Conservation (phyloP, 352 stramenopile genomes). For the Pythium insidiosum region DNA sequence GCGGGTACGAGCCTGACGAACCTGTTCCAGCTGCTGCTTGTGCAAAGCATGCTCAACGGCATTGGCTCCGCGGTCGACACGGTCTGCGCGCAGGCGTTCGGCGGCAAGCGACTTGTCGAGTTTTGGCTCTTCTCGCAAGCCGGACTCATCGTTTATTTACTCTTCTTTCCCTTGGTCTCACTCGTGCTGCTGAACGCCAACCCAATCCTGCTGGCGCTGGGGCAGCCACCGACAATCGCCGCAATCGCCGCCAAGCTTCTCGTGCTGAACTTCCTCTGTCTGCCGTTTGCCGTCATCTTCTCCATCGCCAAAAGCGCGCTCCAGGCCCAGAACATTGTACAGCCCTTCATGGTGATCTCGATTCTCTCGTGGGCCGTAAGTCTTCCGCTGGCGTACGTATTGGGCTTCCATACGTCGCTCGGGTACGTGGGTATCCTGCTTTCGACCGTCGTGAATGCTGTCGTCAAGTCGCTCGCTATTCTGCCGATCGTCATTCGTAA, state of each 20-base stretch:
- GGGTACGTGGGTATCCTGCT: constrained; percentile 30
- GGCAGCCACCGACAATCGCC: constrained; percentile 23
- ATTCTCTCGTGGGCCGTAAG: constrained; percentile 12
- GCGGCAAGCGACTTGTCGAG: constrained; percentile 22
- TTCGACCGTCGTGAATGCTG: constrained; percentile 15
- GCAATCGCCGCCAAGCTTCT: constrained; percentile 18
- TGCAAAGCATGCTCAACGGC: constrained; percentile 15
- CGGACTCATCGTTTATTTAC: constrained; percentile 17
- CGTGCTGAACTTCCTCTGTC: constrained; percentile 6
- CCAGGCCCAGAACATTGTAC: constrained; percentile 34
- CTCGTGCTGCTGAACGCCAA: constrained; percentile 14
- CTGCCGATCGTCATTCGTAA: constrained; percentile 21
- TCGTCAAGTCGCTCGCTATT: constrained; percentile 23
- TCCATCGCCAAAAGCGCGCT: constrained; percentile 26
- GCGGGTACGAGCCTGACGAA: constrained; percentile 7
- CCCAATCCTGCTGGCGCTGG: constrained; percentile 17
- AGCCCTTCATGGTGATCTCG: constrained; percentile 21
- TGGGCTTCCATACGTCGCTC: constrained; percentile 33
- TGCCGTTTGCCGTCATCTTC: constrained; percentile 23
- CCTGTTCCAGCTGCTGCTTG: constrained; percentile 14
- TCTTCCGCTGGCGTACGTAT: constrained; percentile 17
- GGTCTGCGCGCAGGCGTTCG: constrained; percentile 34
- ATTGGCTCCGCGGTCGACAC: constrained; percentile 25
- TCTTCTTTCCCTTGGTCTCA: constrained; percentile 9
- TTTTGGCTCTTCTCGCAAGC: constrained; percentile 37